Conservation (phyloP, 2,329 filamentous ascomycete genomes). For the Cytospora leucostoma region DNA sequence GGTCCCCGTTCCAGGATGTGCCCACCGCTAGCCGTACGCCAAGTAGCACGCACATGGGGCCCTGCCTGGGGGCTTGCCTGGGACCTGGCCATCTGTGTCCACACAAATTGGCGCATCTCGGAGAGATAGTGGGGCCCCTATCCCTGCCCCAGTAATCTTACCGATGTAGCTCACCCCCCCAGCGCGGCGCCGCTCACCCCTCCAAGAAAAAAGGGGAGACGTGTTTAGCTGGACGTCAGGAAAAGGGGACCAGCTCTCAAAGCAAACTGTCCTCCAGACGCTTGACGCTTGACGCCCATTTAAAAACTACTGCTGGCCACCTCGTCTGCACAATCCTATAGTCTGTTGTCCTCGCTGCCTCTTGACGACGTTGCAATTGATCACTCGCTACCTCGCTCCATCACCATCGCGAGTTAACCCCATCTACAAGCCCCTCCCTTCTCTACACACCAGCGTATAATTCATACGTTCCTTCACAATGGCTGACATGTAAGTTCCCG, state of each 20-base stretch:
- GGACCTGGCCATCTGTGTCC: slow-evolving; percentile 2
- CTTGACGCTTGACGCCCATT: slow-evolving; percentile 16
- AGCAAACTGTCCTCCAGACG: slow-evolving; percentile 21
- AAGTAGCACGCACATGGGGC: slow-evolving; percentile 20
- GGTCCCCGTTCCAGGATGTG: slow-evolving; percentile 5
- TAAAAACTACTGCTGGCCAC: slow-evolving; percentile 13
- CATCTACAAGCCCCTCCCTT: slow-evolving; percentile 16
- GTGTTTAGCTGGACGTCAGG: slow-evolving; percentile 20
- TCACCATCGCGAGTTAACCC: slow-evolving; percentile 17
- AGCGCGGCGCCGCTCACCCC: slow-evolving; percentile 14
- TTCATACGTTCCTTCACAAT: slow-evolving; percentile 30
- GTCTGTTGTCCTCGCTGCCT: slow-evolving; percentile 14
- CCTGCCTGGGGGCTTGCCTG: slow-evolving; percentile 5
- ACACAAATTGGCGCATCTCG: slow-evolving; percentile 18
- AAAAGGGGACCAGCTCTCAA: slow-evolving; percentile 17
- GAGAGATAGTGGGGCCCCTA: slow-evolving; percentile 21
- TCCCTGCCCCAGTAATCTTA: slow-evolving; percentile 26
- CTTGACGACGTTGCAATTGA: slow-evolving; percentile 12
- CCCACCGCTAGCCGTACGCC: slow-evolving; percentile 15
- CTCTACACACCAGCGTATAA: slow-evolving; percentile 12
- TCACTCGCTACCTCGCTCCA: neutral
- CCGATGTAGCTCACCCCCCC: slow-evolving; percentile 14
- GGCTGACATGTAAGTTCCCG: slow-evolving; percentile 34
- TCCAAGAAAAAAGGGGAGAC: slow-evolving; percentile 24
- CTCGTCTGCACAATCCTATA: slow-evolving; percentile 8